Evolutionary conservation across 73 alveolate genomes (phyloP), one percentile per base, ranked within the genome.

Genomic region (Blepharisma stoltei): DNA sequence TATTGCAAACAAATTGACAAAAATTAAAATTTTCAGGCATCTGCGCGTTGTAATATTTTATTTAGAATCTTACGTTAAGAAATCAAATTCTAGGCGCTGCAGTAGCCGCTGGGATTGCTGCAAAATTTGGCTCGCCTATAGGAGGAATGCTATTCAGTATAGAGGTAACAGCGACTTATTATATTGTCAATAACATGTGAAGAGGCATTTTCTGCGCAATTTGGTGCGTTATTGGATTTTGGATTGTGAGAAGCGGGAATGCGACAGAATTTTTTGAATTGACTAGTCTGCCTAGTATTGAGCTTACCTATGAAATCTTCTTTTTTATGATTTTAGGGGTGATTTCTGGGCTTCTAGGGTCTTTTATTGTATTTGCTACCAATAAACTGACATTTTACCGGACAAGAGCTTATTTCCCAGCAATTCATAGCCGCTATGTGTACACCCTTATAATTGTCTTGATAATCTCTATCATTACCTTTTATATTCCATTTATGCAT

Each of bases 31-130:
- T 69, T 69, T 69, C 65, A 69, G 5, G 5, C 67, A 38, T 69
- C 11, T 69, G 4, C 67, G 45, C 18, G 18, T 20, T 0, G 67
- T 52, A 52, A 52, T 52, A n/a, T 52, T 52, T 52, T 52, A 52
- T 52, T 38, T 14, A 27, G 48, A 83, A 78, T 52, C 32, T 75
- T 18, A 43, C 85, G 0, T 37, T 73, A 1, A 88, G 85, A 73
- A 86, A 86, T 4, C 78, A 88, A 38, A 82, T 89, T 86, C 21
- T 83, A 44, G 80, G 84, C 75, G 92, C 89, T 7, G 94, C 95
- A 7, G 89, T 92, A 52, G 97, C 97, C 6, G 93, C 95, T 43
- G 97, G 97, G 23, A 84, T 89, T 41, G 86, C 95, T 65, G 78
- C 87, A 52, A 83, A 91, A 43, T 81, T 89, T 53, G 97, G 97